Evolutionary conservation across 1,284 basidiomycete genomes (phyloP).

Genomic region (Puccinia novopanici): DNA sequence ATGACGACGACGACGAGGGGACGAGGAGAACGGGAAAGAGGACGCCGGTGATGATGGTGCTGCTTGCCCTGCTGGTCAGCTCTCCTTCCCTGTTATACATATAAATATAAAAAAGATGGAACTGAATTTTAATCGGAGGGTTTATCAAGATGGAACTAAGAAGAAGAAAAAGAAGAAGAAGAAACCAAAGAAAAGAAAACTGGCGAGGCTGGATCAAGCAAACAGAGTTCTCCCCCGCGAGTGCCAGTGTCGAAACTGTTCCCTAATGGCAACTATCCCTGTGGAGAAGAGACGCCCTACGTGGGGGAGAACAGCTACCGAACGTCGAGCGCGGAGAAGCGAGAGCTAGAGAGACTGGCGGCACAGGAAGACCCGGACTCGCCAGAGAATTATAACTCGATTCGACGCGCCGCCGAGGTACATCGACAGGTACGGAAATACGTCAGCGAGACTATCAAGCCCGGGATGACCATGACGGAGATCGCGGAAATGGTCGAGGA

Average conservation of each 20-base stretch:
- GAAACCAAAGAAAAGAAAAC: too few species aligned
- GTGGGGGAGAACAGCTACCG: conserved; percentile 87
- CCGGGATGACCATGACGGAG: conserved; percentile 92
- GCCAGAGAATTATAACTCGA: conserved; percentile 70
- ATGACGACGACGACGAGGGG: conserved; percentile 18
- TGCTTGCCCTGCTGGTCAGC: conserved; percentile 1
- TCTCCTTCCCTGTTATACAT: too few species aligned
- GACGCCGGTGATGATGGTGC: too few species aligned
- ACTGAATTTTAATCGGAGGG: too few species aligned
- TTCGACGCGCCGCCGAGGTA: conserved; percentile 90
- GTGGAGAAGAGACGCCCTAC: conserved; percentile 89
- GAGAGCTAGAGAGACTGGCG: conserved; percentile 74
- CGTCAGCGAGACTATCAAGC: conserved; percentile 79
- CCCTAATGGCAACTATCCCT: conserved; percentile 79
- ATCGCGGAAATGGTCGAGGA: conserved; percentile 94
- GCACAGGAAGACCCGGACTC: conserved; percentile 73
- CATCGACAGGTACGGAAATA: conserved; percentile 85
- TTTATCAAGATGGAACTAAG: not conserved
- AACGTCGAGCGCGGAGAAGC: conserved; percentile 85
- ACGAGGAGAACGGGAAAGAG: not conserved
- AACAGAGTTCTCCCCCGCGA: conserved; percentile 89
- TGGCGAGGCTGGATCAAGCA: conserved; percentile 59
- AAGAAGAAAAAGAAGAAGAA: conserved; percentile 95
- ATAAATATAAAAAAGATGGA: not conserved
- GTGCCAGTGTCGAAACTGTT: conserved; percentile 87